Percentiles rank a stretch among this genome's conserved stretches.
phyloP scores from a whole-genome alignment of 805 yeast genomes.

The Candida montana region DNA sequence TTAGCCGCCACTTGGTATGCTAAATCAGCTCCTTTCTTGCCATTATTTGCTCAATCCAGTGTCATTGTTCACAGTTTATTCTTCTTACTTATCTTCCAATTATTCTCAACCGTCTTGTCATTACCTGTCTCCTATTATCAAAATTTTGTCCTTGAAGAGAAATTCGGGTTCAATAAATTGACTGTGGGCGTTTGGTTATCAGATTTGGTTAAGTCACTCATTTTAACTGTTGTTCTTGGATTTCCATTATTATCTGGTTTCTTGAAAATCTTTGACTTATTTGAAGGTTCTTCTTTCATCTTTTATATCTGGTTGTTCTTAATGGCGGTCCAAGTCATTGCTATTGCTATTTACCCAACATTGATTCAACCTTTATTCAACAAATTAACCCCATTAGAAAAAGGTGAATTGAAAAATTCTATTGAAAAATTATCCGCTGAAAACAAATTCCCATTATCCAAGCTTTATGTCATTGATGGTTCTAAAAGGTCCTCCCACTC shows the following conservation, averaged over 20 bases:
- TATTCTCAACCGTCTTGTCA: slow-evolving; percentile 45
- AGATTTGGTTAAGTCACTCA: slow-evolving; percentile 61
- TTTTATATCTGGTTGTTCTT: slow-evolving; percentile 72
- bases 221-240: slow-evolving; percentile 54
- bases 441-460: slow-evolving; percentile 80
- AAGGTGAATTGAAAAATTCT: slow-evolving; percentile 78
- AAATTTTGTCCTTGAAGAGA: slow-evolving; percentile 86
- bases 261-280: slow-evolving; percentile 73
- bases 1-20: slow-evolving; percentile 36
- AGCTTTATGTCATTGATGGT: slow-evolving; percentile 90
- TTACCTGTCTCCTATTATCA: slow-evolving; percentile 71
- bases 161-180: slow-evolving; percentile 87
- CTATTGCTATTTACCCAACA: slow-evolving; percentile 74
- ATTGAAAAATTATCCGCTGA: slow-evolving; percentile 74
- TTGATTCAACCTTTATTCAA: slow-evolving; percentile 91
- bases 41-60: slow-evolving; percentile 39
- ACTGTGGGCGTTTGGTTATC: slow-evolving; percentile 66
- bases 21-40: slow-evolving; percentile 22
- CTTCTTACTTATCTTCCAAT: slow-evolving; percentile 48
- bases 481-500: slow-evolving; percentile 95
- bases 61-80: slow-evolving; percentile 67
- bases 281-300: slow-evolving; percentile 69
- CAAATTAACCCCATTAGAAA: slow-evolving; percentile 83
- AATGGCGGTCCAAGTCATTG: slow-evolving; percentile 63
- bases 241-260: slow-evolving; percentile 70